A percentile compares a stretch with the other conserved stretches of the same genome.
Conservation (phyloP, 1,284 basidiomycete genomes). For the Trametes pubescens region DNA sequence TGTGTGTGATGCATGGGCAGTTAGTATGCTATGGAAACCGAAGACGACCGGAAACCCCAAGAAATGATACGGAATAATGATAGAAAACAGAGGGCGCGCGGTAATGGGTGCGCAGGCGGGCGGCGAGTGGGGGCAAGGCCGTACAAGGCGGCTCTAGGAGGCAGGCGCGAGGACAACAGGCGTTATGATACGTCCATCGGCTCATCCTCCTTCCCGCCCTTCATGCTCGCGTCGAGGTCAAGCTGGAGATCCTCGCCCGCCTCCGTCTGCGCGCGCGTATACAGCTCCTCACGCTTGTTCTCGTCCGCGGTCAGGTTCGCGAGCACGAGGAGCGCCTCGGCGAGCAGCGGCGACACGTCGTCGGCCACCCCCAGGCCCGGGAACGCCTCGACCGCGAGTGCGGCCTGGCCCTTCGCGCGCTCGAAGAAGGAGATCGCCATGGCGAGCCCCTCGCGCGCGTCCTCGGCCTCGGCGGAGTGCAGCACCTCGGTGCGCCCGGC, state of each 20-base stretch:
- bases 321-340: constrained; percentile 63
- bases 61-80: background rate
- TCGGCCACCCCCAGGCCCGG: constrained; percentile 8
- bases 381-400: constrained; percentile 20
- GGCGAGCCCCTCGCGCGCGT: constrained; percentile 57
- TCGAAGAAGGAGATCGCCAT: constrained; percentile 61
- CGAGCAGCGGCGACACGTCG: constrained; percentile 44
- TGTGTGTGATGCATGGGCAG: background rate
- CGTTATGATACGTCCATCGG: constrained; percentile 27
- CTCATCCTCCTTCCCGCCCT: constrained; percentile 15
- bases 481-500: constrained; percentile 49
- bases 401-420: constrained; percentile 50
- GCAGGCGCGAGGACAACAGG: background rate
- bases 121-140: background rate
- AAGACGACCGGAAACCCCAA: background rate
- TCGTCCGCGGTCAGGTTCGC: constrained; percentile 62
- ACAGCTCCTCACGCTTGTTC: constrained; percentile 57
- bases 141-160: background rate
- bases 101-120: background rate
- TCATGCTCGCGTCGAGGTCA: constrained; percentile 23
- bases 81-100: background rate
- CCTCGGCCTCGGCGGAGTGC: constrained; percentile 54
- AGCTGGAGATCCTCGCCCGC: constrained; percentile 49
- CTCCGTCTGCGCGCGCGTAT: constrained; percentile 55
- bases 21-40: constrained; percentile 1